Evolutionary conservation across 768 basidiomycete genomes (phyloP), one percentile per base, ranked within the genome.

Genomic region (Lyophyllum decastes): DNA sequence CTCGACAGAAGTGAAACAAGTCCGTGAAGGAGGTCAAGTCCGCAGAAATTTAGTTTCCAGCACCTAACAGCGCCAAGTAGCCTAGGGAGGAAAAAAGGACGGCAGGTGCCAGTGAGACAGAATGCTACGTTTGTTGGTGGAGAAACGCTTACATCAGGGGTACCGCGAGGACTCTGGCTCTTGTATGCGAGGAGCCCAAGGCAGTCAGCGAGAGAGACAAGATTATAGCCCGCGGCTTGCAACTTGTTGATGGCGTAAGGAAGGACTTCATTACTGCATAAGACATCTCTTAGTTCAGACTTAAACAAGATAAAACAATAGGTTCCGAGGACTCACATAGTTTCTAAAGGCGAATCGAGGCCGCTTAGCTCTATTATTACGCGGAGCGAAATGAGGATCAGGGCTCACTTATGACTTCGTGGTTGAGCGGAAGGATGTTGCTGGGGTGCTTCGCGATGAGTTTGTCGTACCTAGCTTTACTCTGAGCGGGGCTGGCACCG

Each of bases 121-220:
- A 10, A 5, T 10, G 10, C 30, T 10, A 30, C 5, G 30, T 30
- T 30, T 30, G 30, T 4, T 11, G n/a, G 47, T 24, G 26, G 26
- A 24, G 26, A 27, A 52, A 35, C 33, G 59, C 71, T 70, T 49
- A 76, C 75, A 57, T 77, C 73, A n/a, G 62, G 71, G 11, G 52
- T 58, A 4, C 65, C 64, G 17, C 72, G 74, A 19, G 61, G 10
- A 9, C 57, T 62, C n/a, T 70, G 62, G 16, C 64, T 69, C 52
- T 73, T 71, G 65, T 81, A 81, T 1, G 78, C 66, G 0, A 67
- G 62, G 6, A 74, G 57, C 1, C 73, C 73, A 1, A 77, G 65
- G 61, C 77, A 80, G 50, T 78, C 75, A 34, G 78, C 66, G 34
- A 79, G 57, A 40, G 73, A 74, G 33, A 80, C 77, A 17, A 80